Base-by-base conservation (phyloP, 345 rosid species). In the Zanthoxylum bungeanum region DNA sequence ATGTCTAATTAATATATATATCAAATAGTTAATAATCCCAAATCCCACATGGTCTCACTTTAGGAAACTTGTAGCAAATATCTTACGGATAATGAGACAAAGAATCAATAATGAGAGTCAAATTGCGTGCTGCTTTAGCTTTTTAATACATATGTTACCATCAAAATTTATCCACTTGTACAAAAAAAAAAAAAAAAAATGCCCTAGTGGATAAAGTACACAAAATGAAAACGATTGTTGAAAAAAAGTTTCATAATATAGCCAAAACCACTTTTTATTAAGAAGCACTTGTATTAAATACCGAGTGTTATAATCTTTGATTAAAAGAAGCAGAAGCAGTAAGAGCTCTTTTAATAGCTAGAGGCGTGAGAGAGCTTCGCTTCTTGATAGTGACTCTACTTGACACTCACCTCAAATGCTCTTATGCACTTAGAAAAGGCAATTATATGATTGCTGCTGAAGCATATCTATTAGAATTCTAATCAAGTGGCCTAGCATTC, bases 41-140 rank as follows among this genome's bases (percentile, higher is more conserved):
- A 67, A 47, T 9, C 37, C 21, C n/a, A 65, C 5, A 36, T 9
- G 71, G 73, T 57, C 73, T 69, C 40, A 19, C 17, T 19, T 42
- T 7, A n/a, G 73, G 64, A 69, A 42, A 69, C 64, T 24, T 56
- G 36, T 17, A 25, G 4, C 42, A 37, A 25, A 9, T 7, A 36
- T 36, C 16, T 17, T 39, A 53, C 5, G 53, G 50, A 68, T 25
- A 8, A 17, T n/a, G 39, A 68, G 63, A 68, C 27, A 55, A 17
- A 55, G 10, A 39, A n/a, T 19, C 14, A 19, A n/a, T 11, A 36
- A 24, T 55, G 36, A 24, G 3, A 39, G 60, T 4, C 8, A 37
- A 37, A 55, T 19, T 3, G 37, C 24, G 3, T 61, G 25, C 4
- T 33, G 19, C 22, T 19, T 33, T 19, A 22, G 55, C 55, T n/a